Conservation (phyloP, 2,329 filamentous ascomycete species). For the Stagonosporopsis rhizophila region DNA sequence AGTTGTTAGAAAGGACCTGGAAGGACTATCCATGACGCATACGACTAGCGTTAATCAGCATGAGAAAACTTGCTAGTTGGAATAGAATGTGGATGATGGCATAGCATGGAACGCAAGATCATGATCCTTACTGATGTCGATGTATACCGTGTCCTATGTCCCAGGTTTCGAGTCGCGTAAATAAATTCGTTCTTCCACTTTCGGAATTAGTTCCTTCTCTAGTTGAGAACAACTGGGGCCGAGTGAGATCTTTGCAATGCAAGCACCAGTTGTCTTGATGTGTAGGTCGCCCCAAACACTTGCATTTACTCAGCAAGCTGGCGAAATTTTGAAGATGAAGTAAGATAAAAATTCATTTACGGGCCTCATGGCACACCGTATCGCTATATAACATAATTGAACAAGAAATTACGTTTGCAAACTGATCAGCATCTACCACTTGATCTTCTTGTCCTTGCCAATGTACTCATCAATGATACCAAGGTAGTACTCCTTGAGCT, state of each 20-base stretch:
- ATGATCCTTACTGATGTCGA: neutral
- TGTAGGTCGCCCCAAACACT: no score
- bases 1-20: no score
- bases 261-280: no score
- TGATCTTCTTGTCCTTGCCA: constrained; percentile 67
- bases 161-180: neutral
- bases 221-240: no score
- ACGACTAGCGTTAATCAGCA: neutral
- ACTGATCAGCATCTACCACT: constrained; percentile 62
- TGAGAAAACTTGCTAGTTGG: neutral
- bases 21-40: neutral
- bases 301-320: no score
- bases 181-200: no score
- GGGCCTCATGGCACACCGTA: constrained; percentile 25
- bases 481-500: constrained; percentile 80
- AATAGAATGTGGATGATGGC: neutral
- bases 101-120: neutral
- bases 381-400: constrained; percentile 13
- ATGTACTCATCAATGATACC: constrained; percentile 79
- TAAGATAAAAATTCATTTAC: constrained; percentile 3
- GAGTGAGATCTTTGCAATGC: no score
- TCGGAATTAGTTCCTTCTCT: no score
- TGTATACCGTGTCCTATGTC: no score
- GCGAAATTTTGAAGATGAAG: neutral
- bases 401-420: neutral